Evolutionary conservation across 345 rosid species (phyloP).

Genomic region (Salix udensis): DNA sequence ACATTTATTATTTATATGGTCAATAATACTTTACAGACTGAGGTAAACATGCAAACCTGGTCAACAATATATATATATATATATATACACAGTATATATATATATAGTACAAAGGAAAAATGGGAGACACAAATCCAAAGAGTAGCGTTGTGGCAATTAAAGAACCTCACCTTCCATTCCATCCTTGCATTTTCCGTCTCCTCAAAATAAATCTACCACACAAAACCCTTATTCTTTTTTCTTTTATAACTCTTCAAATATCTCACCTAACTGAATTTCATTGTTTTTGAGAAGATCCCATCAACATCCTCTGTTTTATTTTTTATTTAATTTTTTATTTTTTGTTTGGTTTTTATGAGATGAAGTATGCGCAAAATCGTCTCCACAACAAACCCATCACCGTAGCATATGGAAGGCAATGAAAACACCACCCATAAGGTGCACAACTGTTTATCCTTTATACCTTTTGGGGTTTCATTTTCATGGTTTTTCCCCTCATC

Average conservation of each 20-base stretch:
- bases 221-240: not conserved
- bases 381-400: constrained; percentile 6
- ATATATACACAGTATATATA: too few species aligned
- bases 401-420: constrained; percentile 44
- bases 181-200: not conserved
- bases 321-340: too few species aligned
- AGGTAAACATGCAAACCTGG: too few species aligned
- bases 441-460: not conserved
- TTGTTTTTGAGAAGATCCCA: constrained; percentile 1
- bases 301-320: not conserved
- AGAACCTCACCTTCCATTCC: constrained; percentile 6
- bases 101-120: too few species aligned
- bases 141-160: constrained; percentile 10
- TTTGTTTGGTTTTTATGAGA: constrained; percentile 3
- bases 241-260: not conserved
- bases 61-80: too few species aligned
- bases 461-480: not conserved
- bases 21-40: too few species aligned
- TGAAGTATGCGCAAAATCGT: constrained; percentile 9
- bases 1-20: too few species aligned
- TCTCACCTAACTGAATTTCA: not conserved
- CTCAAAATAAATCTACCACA: not conserved
- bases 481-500: too few species aligned
- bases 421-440: constrained; percentile 38
- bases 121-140: too few species aligned